phyloP scores from a whole-genome alignment of 192 early-diverging fungal genomes.

The Umbelopsis vinacea region DNA sequence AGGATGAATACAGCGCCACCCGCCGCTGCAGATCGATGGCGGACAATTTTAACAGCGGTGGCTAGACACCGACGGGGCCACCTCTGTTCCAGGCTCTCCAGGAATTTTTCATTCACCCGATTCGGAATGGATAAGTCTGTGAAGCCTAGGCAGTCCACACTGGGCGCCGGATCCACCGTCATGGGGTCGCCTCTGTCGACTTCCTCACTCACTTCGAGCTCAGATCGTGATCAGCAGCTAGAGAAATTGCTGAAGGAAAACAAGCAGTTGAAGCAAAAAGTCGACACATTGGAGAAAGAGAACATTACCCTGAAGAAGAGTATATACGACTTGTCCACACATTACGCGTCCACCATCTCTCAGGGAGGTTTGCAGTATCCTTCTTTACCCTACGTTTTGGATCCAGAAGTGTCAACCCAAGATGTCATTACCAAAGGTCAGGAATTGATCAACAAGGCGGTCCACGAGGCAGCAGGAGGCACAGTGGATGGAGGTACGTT shows the following conservation, averaged over 20 bases:
- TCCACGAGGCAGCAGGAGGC: constrained; percentile 34
- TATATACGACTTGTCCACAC: constrained; percentile 77
- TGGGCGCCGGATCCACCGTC: background rate
- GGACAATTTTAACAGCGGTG: background rate
- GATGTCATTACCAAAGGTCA: constrained; percentile 37
- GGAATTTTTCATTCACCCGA: background rate
- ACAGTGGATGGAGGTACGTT: constrained; percentile 28
- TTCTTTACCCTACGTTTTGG: constrained; percentile 49
- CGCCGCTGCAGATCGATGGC: background rate
- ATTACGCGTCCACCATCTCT: constrained; percentile 60
- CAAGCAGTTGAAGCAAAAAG: constrained; percentile 74
- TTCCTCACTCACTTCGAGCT: background rate
- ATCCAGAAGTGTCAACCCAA: constrained; percentile 29
- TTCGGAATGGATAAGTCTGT: constrained; percentile 10
- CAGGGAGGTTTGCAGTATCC: constrained; percentile 40
- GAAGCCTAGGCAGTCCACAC: constrained; percentile 1
- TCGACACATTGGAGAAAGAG: constrained; percentile 73
- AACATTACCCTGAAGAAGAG: constrained; percentile 83
- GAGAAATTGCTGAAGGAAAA: constrained; percentile 69
- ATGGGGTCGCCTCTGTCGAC: background rate
- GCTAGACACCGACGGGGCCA: background rate
- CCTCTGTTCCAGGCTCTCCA: background rate
- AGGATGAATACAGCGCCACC: background rate
- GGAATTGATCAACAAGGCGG: constrained; percentile 37
- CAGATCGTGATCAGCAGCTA: constrained; percentile 51